Base-by-base conservation (phyloP, 2,329 filamentous ascomycete genomes). In the Fragosphaeria purpurea region DNA sequence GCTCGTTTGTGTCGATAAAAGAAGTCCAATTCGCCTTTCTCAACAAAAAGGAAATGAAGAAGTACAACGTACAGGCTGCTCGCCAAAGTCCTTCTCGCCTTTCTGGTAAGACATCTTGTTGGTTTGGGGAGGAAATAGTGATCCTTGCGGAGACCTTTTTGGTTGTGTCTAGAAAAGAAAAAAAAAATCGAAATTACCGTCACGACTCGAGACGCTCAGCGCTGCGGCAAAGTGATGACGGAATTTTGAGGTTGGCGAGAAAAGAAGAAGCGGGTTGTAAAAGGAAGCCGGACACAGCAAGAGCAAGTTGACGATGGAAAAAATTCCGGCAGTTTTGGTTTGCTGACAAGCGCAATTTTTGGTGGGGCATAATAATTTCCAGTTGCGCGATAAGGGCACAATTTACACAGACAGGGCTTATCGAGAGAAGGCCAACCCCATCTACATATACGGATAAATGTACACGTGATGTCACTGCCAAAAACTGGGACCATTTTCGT, bases 51-150 rank as follows among this genome's bases (percentile, higher is more conserved):
- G 3, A 22, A 22, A 22, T 22, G 22, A 22, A 22, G 22, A 22
- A 22, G 22, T 22, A 22, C 22, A 22, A 22, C 22, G 3, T 22
- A 22, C 22, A 69, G 88, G 88, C 72, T 83, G 84, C 71, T 95
- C 90, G 76, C 81, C 86, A 73, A 88, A 86, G 67, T 90, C 85
- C 83, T 96, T 95, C 74, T 95, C 90, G 69, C 79, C 76, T 83
- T 96, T 95, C 75, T 95, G 80, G 84, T 86, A 93, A 75, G 88
- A 93, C 88, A 94, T 94, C 60, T 74, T 85, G 73, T 58, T 67
- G 50, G 40, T 41, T 48, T 22, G 34, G 39, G 44, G 33, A 35
- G 41, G 38, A 4, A 11, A 22, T 22, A 22, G 22, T 22, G 22
- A 22, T 22, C 22, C 22, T 22, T 22, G 22, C 22, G 22, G 22